Conservation (phyloP, 179 eudicot species). For the Beta lomatogona region DNA sequence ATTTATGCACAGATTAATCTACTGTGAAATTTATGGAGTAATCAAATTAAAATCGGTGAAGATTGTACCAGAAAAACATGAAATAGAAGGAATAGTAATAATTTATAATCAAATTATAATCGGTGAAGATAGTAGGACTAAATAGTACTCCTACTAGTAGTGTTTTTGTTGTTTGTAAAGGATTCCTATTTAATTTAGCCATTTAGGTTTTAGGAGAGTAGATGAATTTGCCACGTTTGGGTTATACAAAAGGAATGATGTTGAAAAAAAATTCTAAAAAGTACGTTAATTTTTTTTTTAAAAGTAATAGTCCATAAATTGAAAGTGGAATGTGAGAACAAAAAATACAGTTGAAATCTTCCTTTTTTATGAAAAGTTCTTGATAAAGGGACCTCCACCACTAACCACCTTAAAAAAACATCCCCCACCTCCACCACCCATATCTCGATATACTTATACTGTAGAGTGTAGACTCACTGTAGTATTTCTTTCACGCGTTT, state of each 20-base stretch:
- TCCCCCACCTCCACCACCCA: slow-evolving; percentile 7
- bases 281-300: background rate
- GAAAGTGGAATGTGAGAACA: slow-evolving; percentile 16
- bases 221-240: slow-evolving; percentile 11
- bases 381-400: background rate
- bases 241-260: background rate
- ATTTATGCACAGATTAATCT: too few relatives aligned
- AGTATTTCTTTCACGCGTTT: slow-evolving; percentile 9
- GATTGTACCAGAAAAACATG: background rate
- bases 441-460: background rate
- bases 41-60: too few relatives aligned
- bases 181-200: too few relatives aligned
- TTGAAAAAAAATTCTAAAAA: background rate
- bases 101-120: too few relatives aligned
- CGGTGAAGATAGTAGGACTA: too few relatives aligned
- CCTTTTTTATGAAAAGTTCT: background rate
- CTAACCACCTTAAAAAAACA: background rate
- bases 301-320: background rate
- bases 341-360: background rate
- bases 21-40: too few relatives aligned
- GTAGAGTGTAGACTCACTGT: too few relatives aligned
- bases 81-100: too few relatives aligned
- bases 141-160: too few relatives aligned
- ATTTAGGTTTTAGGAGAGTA: background rate
- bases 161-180: too few relatives aligned